Base-by-base conservation (phyloP, 306 rosid species). In the Malus sylvestris region DNA sequence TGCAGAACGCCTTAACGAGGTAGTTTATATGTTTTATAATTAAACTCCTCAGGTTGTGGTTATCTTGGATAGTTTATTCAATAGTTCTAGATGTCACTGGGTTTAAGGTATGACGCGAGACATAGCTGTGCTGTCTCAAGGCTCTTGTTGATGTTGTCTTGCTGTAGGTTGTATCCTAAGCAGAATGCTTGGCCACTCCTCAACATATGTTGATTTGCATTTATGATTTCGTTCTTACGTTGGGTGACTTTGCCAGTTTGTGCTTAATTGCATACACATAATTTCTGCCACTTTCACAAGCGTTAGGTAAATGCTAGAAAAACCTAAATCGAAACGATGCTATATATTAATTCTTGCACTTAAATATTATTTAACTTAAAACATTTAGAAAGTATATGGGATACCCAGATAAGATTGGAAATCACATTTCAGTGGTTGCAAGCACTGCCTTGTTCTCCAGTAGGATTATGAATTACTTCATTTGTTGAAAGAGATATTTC, bases 1-100 rank as follows among this genome's bases (percentile, higher is more conserved):
- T 30, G 99, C 99, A n/a, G 98, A 96, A 77, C 99, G 98, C 71
- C 87, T 96, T 27, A 96, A 96, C 69, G 99, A 92, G 99, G 99
- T 96, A 84, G 10, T 63, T 49, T 67, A 44, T 63, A 68, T 35
- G 71, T 70, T 42, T 63, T 44, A 63, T 51, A 64, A 29, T 51
- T 16, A 32, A 23, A 73, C 71, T 40, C 67, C 71, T 40, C 67
- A 62, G 53, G 52, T 69, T 57, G 67, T 51, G 55, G 55, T 16
- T 5, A 8, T 0, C 55, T 51, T 6, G 64, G 51, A 58, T 71
- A 55, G 42, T 19, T 38, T 77, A 27, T 23, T 84, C 23, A 27
- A 69, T 81, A 42, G 68, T 44, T 5, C 64, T 85, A 64, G 44
- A 58, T 46, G 70, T 52, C 33, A 51, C 0, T 51, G 55, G 55